phyloP scores from a whole-genome alignment of 228 moss, liverwort and hornwort species.

The Sphagnum fallax region DNA sequence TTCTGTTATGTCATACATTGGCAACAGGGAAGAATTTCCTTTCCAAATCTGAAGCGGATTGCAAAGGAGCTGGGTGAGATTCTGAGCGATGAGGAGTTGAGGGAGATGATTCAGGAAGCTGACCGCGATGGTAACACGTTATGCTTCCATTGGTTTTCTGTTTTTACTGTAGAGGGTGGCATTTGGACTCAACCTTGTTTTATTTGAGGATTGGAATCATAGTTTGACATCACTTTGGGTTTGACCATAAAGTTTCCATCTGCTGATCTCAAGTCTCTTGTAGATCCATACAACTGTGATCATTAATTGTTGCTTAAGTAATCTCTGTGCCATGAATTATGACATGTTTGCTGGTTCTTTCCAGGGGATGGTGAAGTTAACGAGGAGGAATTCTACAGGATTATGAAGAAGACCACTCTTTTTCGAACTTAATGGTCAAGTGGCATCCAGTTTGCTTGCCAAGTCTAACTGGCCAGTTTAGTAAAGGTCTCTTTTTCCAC shows the following conservation, averaged over 20 bases:
- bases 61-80: constrained; percentile 86
- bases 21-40: constrained; percentile 77
- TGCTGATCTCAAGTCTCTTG: too few species aligned
- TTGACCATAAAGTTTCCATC: too few species aligned
- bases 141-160: neutral
- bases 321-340: too few species aligned
- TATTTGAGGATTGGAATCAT: too few species aligned
- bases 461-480: too few species aligned
- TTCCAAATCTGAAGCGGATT: constrained; percentile 80
- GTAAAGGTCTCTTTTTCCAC: too few species aligned
- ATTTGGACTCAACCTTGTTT: too few species aligned
- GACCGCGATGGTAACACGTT: constrained; percentile 69
- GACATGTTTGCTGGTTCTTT: neutral
- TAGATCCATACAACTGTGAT: too few species aligned
- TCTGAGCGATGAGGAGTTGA: constrained; percentile 78
- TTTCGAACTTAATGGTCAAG: constrained; percentile 20
- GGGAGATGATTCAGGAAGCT: constrained; percentile 97
- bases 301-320: too few species aligned
- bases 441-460: too few species aligned
- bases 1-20: too few species aligned
- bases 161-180: neutral
- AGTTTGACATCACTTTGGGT: too few species aligned
- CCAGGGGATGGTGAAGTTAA: constrained; percentile 93
- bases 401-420: constrained; percentile 91
- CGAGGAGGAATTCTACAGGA: constrained; percentile 85